Base-by-base conservation (phyloP, 164 flowering plant species). In the Akebia trifoliata region DNA sequence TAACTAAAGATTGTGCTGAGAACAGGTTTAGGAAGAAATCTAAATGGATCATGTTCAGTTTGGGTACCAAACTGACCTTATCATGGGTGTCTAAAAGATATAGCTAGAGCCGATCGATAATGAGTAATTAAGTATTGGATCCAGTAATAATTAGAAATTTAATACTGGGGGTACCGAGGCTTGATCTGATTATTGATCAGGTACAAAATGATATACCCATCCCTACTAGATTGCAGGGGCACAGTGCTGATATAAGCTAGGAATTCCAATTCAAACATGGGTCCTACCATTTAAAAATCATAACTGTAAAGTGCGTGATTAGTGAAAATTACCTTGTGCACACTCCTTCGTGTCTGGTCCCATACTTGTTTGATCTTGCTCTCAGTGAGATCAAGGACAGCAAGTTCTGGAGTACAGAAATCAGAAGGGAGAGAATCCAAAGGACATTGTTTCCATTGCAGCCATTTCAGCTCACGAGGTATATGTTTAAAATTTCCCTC, bases 281-380 rank as follows among this genome's bases (percentile, higher is more conserved):
- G 45, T 17, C 18, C 45, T 2, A 15, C 21, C 45, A 40, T 15
- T 40, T 40, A 15, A 40, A 15, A 40, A 40, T 39, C 18, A 15
- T 15, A 39, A 14, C 2, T 15, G 4, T 4, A 15, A 20, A 20
- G 26, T 18, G n/a, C n/a, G 11, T 21, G 25, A 43, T 4, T 4
- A 43, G 47, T 20, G 47, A 3, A 43, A 43, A 0, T 43, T 43
- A 43, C 47, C 47, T 43, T 43, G 47, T 43, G 21, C 12, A 10
- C 1, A 20, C 25, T 2, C 47, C 47, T 2, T 25, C 25, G 21
- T 43, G 25, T 43, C 47, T 43, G 47, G 25, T 6, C 25, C 47
- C 47, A 43, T 43, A 43, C 25, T 43, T 43, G 47, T 43, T 43
- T 43, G 11, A 43, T 43, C 10, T 43, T 43, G 47, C 47, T 43